Percentiles rank a stretch among this genome's conserved stretches.
phyloP scores from a whole-genome alignment of 495 filamentous ascomycete species.

The Lentithecium fluviatile region DNA sequence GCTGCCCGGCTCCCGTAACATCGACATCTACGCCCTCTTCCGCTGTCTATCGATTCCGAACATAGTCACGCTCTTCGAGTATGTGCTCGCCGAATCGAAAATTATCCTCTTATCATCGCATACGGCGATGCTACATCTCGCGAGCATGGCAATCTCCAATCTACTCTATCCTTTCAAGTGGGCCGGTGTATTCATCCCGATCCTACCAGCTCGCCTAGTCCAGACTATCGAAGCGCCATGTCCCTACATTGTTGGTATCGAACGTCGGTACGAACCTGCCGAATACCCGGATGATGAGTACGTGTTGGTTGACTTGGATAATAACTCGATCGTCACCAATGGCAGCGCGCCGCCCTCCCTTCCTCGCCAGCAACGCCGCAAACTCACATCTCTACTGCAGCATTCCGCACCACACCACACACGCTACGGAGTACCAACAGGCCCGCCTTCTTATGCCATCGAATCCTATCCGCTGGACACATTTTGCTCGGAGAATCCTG shows the following conservation, averaged over 20 bases:
- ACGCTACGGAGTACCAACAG: conserved; percentile 78
- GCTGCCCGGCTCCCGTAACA: conserved; percentile 86
- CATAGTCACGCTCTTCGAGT: conserved; percentile 89
- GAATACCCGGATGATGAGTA: conserved; percentile 96
- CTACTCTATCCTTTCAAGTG: conserved; percentile 88
- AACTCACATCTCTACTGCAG: conserved; percentile 84
- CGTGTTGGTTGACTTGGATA: conserved; percentile 89
- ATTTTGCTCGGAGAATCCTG: conserved; percentile 80
- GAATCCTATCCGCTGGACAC: conserved; percentile 88
- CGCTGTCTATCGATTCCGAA: conserved; percentile 83
- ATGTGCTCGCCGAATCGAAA: conserved; percentile 85
- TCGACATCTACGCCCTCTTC: conserved; percentile 92
- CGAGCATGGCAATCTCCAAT: conserved; percentile 76
- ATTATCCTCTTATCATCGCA: conserved; percentile 96
- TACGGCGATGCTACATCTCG: conserved; percentile 92
- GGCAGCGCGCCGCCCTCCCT: conserved; percentile 63
- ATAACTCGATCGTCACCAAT: conserved; percentile 82
- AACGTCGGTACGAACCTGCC: conserved; percentile 86
- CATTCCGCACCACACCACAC: conserved; percentile 86
- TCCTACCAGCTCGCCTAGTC: conserved; percentile 81
- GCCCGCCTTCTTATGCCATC: conserved; percentile 89
- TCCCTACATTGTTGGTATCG: conserved; percentile 94
- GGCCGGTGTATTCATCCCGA: conserved; percentile 89
- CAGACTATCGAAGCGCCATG: conserved; percentile 93
- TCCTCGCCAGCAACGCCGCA: conserved; percentile 84